Percentiles rank a stretch among this genome's conserved stretches.
phyloP scores from a whole-genome alignment of 2,329 filamentous ascomycete genomes.

The Colletotrichum salicis region DNA sequence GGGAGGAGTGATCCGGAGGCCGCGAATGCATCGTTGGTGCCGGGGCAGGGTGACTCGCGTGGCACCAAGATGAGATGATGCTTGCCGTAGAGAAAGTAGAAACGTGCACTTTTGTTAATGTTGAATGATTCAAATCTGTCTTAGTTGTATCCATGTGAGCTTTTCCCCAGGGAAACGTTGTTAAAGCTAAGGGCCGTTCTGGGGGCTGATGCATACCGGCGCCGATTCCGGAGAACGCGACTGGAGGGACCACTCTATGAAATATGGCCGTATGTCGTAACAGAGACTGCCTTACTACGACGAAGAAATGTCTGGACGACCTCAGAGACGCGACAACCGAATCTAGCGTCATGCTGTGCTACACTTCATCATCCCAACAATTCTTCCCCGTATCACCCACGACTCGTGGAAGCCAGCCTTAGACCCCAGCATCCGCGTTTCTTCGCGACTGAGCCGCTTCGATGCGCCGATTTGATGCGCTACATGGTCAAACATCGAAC shows the following conservation, averaged over 20 bases:
- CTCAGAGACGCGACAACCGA: too few species aligned
- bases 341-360: background rate
- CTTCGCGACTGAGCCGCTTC: background rate
- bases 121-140: too few species aligned
- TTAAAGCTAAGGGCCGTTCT: background rate
- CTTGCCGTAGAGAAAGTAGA: too few species aligned
- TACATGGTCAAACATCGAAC: background rate
- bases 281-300: too few species aligned
- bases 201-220: background rate
- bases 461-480: background rate
- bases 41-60: background rate
- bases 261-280: too few species aligned
- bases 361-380: background rate
- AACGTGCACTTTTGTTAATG: too few species aligned
- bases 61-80: background rate
- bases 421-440: background rate
- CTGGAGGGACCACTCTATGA: too few species aligned
- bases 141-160: too few species aligned
- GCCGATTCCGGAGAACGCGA: background rate
- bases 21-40: background rate
- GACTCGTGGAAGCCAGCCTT: background rate
- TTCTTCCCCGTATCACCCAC: background rate
- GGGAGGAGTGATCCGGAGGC: conserved; percentile 12
- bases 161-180: background rate
- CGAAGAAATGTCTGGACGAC: too few species aligned